Evolutionary conservation across 2,329 filamentous ascomycete species (phyloP).

Genomic region (Paraconiothyrium sp.): DNA sequence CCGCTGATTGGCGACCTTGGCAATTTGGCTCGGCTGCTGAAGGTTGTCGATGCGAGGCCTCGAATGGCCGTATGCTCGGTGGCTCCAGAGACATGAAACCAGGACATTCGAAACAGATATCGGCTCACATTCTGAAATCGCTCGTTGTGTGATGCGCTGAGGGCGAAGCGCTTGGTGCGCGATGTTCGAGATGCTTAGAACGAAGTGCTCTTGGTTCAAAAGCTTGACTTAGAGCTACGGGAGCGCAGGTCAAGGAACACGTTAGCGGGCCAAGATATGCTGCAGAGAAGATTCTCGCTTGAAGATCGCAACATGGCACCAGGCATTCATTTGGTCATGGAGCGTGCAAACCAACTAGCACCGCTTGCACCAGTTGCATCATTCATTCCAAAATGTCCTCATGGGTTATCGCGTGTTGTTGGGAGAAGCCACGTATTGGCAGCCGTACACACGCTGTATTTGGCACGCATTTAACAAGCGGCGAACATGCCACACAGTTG

Average conservation of each 20-base stretch:
- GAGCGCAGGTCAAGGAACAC: not conserved
- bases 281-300: not conserved
- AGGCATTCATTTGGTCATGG: not conserved
- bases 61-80: not conserved
- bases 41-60: not conserved
- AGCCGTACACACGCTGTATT: not conserved
- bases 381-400: conserved; percentile 7
- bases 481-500: not conserved
- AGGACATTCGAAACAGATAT: not conserved
- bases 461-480: not conserved
- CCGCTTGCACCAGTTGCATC: conserved; percentile 21
- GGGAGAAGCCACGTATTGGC: not conserved
- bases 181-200: conserved; percentile 13
- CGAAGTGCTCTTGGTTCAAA: conserved; percentile 7
- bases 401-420: not conserved
- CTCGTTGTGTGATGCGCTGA: not conserved
- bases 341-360: not conserved
- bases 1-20: conserved; percentile 25
- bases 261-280: conserved; percentile 2
- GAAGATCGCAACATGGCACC: not conserved
- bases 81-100: not conserved
- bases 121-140: not conserved
- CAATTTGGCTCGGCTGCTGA: conserved; percentile 17
- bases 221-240: conserved; percentile 11
- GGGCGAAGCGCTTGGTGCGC: not conserved